Base-by-base conservation (phyloP, 2,329 filamentous ascomycete genomes). In the Mycosphaerella sp. region DNA sequence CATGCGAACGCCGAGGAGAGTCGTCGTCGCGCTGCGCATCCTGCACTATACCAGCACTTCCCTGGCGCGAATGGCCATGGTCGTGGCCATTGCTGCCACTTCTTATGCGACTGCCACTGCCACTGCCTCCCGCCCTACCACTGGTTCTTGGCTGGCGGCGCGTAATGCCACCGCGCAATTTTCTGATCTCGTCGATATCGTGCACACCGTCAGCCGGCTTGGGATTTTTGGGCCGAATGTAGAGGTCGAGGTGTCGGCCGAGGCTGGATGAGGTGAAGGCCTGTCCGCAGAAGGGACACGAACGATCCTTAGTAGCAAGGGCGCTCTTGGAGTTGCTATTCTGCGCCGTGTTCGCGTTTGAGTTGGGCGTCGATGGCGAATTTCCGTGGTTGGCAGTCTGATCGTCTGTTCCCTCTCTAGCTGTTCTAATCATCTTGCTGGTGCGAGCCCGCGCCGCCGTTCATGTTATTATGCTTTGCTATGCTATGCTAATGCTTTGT, bases 251-350 rank as follows among this genome's bases (percentile, higher is more conserved):
- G 71, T 97, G 91, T 41, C 91, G 85, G 44, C 91, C 91, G 47
- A 97, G 81, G 2, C 89, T 95, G 13, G 89, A 95, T 1, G 90
- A 96, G 13, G 91, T 96, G 67, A 96, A 97, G 6, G 85, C 78
- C 69, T 95, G 89, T 41, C 82, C 78, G 69, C 91, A 97, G 73
- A 88, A 97, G 32, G 85, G 87, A 68, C 91, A 96, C 58, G 77
- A 84, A 66, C 87, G 89, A 73, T 97, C 90, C 71, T 97, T 97
- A 53, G 52, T 28, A 21, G 55, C 37, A 41, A 41, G 45, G 8
- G 78, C 70, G 13, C 85, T 78, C 48, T 64, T 66, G 4, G 55
- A 53, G 10, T 44, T 55, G 37, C 50, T 57, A 13, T 50, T 40
- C 4, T 45, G 47, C 12, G 50, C 50, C 25, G 32, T 44, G 30